These are phyloP conservation scores for Physcomitrellopsis africana DNA, from an alignment of 225 moss, liverwort and hornwort species.

Conservation along the genomic window DNA sequence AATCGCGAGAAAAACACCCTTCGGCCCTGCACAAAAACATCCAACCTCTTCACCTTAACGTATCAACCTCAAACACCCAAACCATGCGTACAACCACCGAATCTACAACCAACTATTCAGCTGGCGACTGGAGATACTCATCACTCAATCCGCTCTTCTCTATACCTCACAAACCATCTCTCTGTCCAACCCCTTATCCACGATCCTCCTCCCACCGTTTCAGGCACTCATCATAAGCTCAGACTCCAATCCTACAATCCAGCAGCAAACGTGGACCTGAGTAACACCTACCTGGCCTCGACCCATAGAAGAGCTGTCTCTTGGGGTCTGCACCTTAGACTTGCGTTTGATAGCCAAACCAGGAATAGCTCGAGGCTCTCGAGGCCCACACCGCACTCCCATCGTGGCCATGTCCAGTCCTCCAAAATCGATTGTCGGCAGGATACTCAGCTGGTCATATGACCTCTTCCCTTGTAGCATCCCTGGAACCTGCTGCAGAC, in stretches of 20 bases:
- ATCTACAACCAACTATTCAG: not conserved
- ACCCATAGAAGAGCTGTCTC: conserved; percentile 51
- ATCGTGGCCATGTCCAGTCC: conserved; percentile 84
- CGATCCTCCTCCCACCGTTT: not conserved
- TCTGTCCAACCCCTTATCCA: not conserved
- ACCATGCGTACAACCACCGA: not conserved
- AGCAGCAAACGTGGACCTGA: not conserved
- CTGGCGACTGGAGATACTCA: not conserved
- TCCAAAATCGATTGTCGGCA: conserved; percentile 75
- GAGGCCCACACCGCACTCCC: conserved; percentile 80
- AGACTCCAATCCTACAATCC: not conserved
- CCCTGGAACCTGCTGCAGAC: conserved; percentile 46
- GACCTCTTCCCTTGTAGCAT: conserved; percentile 49
- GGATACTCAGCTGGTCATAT: conserved; percentile 56
- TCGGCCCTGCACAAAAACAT: conserved; percentile 57
- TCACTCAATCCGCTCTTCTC: not conserved
- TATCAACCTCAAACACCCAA: not conserved
- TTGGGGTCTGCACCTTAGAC: conserved; percentile 63
- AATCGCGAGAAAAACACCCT: conserved; percentile 90
- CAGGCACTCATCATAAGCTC: not conserved
- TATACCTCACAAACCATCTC: not conserved
- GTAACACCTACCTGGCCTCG: conserved; percentile 52
- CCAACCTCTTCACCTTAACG: not conserved
- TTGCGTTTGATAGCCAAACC: conserved; percentile 66
- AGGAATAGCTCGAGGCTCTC: conserved; percentile 65